Evolutionary conservation across 2,329 filamentous ascomycete genomes (phyloP).

Genomic region (Allantophomopsis cytisporea): DNA sequence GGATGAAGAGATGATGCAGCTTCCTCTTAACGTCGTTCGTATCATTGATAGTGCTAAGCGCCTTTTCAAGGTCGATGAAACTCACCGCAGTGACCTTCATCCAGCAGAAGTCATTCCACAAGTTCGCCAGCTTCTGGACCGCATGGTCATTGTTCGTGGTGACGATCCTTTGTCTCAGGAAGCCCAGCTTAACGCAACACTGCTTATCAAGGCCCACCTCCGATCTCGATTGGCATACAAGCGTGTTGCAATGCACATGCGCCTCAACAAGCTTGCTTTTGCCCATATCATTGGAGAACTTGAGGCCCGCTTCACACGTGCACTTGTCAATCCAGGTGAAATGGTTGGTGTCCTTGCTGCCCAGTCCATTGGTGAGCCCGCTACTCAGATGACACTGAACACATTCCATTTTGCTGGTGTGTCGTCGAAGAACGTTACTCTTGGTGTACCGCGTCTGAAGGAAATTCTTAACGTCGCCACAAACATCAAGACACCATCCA

Average conservation of each 20-base stretch:
- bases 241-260: slow-evolving; percentile 74
- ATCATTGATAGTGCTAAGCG: slow-evolving; percentile 85
- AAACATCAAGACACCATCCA: slow-evolving; percentile 97
- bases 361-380: slow-evolving; percentile 96
- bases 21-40: slow-evolving; percentile 82
- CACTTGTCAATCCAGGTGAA: slow-evolving; percentile 83
- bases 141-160: slow-evolving; percentile 77
- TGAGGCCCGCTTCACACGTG: slow-evolving; percentile 74
- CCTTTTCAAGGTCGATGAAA: slow-evolving; percentile 80
- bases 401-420: slow-evolving; percentile 99
- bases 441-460: slow-evolving; percentile 97
- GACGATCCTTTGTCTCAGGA: slow-evolving; percentile 70
- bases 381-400: slow-evolving; percentile 98
- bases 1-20: slow-evolving; percentile 74
- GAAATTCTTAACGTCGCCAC: slow-evolving; percentile 97
- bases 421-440: slow-evolving; percentile 97
- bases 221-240: slow-evolving; percentile 88
- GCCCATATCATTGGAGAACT: slow-evolving; percentile 86
- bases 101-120: slow-evolving; percentile 77
- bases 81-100: slow-evolving; percentile 76
- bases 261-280: slow-evolving; percentile 81
- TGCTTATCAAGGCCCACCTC: slow-evolving; percentile 84
- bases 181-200: slow-evolving; percentile 76
- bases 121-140: slow-evolving; percentile 60
- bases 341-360: slow-evolving; percentile 98